Evolutionary conservation across 768 basidiomycete genomes (phyloP).

Genomic region (Tremella mesenterica): DNA sequence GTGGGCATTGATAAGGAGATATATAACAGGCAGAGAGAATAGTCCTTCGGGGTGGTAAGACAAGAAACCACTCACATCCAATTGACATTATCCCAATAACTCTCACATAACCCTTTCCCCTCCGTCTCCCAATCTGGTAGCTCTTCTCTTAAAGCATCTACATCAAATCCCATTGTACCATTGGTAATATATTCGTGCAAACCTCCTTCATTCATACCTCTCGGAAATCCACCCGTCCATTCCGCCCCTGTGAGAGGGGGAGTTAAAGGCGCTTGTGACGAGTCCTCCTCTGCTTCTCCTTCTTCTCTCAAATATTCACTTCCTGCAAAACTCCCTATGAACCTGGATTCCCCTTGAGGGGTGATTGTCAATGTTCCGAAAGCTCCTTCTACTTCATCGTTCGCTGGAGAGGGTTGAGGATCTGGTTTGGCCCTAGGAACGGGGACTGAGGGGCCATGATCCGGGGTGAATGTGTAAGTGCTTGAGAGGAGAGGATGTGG

Average conservation of each 20-base stretch:
- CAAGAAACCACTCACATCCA: slow-evolving; percentile 35
- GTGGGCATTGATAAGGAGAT: too few relatives aligned
- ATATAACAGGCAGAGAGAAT: too few relatives aligned
- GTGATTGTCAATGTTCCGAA: slow-evolving; percentile 42
- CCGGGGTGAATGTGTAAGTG: slow-evolving; percentile 33
- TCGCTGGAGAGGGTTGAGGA: neutral
- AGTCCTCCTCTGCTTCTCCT: neutral
- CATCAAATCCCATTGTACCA: slow-evolving; percentile 6
- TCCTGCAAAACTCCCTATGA: slow-evolving; percentile 38
- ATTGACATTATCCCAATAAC: slow-evolving; percentile 43
- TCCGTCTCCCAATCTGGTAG: slow-evolving; percentile 40
- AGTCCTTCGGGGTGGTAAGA: too few relatives aligned
- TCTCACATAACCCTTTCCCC: slow-evolving; percentile 23
- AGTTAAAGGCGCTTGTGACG: too few relatives aligned
- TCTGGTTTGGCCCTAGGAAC: neutral
- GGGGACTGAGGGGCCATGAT: slow-evolving; percentile 13
- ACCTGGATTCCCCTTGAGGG: slow-evolving; percentile 31
- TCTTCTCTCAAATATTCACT: slow-evolving; percentile 32
- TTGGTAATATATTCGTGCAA: neutral
- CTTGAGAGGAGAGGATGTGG: slow-evolving; percentile 37
- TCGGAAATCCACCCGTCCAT: neutral
- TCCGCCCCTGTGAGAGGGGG: neutral
- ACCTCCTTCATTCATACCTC: neutral
- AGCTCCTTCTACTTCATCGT: slow-evolving; percentile 22
- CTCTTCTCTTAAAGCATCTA: slow-evolving; percentile 21